Conservation (phyloP, 495 filamentous ascomycete genomes). For the Penicillium verhagenii region DNA sequence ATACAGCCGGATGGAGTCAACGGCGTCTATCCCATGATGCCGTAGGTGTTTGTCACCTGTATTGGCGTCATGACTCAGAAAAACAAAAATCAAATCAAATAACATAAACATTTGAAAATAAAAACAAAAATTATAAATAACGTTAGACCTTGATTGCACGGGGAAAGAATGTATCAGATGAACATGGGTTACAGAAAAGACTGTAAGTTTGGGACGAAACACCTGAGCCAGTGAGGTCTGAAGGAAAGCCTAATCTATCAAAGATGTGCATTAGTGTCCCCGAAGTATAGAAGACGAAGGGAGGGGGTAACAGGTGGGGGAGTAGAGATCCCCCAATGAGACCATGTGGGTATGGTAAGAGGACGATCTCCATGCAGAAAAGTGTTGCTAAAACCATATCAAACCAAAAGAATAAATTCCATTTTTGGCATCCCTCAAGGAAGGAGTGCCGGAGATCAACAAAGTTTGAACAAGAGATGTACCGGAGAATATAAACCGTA, state of each 20-base stretch:
- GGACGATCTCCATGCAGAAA: constrained; percentile 18
- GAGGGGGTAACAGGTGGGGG: constrained; percentile 1
- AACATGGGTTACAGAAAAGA: constrained; percentile 26
- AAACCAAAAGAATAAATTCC: not conserved
- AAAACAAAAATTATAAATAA: constrained; percentile 2
- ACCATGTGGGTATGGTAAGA: constrained; percentile 17
- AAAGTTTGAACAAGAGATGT: not conserved
- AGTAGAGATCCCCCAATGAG: constrained; percentile 25
- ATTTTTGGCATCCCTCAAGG: not conserved
- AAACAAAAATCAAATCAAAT: not conserved
- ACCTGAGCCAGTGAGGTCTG: not conserved
- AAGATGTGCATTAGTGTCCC: constrained; percentile 14
- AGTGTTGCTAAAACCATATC: not conserved
- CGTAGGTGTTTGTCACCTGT: constrained; percentile 42
- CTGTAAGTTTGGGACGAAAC: not conserved
- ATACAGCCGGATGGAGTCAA: constrained; percentile 31
- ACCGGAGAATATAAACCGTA: not conserved
- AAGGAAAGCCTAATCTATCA: constrained; percentile 24
- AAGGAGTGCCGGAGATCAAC: not conserved
- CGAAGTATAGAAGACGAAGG: too few species aligned
- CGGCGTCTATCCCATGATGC: constrained; percentile 29
- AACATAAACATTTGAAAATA: not conserved
- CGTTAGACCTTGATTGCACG: constrained; percentile 13
- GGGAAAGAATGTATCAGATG: constrained; percentile 47
- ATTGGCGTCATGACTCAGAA: constrained; percentile 39